These are phyloP conservation scores for Parmales sp. DNA, from an alignment of 108 stramenopile species.

Conservation along the genomic window DNA sequence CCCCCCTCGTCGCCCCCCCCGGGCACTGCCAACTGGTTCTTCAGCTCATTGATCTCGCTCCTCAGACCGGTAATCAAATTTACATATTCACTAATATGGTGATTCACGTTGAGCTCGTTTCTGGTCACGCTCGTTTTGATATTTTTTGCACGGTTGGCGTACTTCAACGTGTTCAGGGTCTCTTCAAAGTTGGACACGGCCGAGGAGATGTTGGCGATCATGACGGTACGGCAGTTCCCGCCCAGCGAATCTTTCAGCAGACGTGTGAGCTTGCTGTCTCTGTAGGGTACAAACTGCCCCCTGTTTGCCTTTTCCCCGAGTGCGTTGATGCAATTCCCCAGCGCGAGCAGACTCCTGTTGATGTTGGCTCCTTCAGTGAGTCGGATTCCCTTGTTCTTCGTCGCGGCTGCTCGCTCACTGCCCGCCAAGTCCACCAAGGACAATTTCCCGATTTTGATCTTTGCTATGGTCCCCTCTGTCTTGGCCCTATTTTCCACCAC, in stretches of 20 bases:
- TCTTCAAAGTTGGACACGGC: constrained; percentile 72
- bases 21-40: constrained; percentile 18
- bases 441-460: constrained; percentile 44
- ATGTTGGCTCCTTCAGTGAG: constrained; percentile 93
- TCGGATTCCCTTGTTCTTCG: constrained; percentile 57
- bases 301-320: constrained; percentile 59
- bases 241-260: constrained; percentile 77
- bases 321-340: constrained; percentile 95
- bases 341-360: constrained; percentile 84
- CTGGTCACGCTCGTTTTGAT: constrained; percentile 68
- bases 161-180: constrained; percentile 84
- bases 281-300: constrained; percentile 82
- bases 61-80: constrained; percentile 34
- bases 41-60: constrained; percentile 35
- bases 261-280: constrained; percentile 78
- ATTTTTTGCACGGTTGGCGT: constrained; percentile 92
- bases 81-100: constrained; percentile 50
- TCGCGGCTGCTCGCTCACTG: constrained; percentile 43
- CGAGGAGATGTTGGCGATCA: constrained; percentile 89
- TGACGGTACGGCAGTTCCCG: constrained; percentile 92
- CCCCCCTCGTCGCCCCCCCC: neutral
- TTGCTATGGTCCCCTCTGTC: constrained; percentile 29
- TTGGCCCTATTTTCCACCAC: constrained; percentile 28
- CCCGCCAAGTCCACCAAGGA: constrained; percentile 61
- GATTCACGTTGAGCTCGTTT: constrained; percentile 43